Evolutionary conservation across 352 stramenopile genomes (phyloP).

Genomic region (Phytophthora idaei): DNA sequence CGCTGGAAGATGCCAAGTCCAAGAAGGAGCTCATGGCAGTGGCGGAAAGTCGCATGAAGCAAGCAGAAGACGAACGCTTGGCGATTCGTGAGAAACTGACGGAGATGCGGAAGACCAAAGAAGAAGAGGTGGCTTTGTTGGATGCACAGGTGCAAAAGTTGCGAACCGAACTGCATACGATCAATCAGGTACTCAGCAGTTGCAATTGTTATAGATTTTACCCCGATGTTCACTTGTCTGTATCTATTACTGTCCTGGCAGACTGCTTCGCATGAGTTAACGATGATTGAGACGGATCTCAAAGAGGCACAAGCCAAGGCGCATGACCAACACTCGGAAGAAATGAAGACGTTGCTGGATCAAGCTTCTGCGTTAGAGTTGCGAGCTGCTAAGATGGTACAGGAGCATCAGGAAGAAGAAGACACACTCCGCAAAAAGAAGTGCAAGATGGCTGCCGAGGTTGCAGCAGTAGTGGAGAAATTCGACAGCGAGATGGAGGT

Average conservation of each 20-base stretch:
- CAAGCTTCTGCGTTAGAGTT: constrained; percentile 59
- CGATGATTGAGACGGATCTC: constrained; percentile 75
- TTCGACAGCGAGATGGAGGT: constrained; percentile 79
- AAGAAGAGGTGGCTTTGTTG: constrained; percentile 81
- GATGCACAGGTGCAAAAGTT: constrained; percentile 86
- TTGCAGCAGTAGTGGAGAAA: constrained; percentile 72
- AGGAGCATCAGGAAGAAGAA: constrained; percentile 86
- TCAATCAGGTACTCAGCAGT: constrained; percentile 57
- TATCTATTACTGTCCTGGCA: constrained; percentile 10
- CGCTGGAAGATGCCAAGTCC: constrained; percentile 84
- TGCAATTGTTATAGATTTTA: not conserved
- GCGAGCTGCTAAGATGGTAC: constrained; percentile 70
- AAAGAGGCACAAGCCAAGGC: constrained; percentile 77
- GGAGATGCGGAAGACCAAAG: constrained; percentile 79
- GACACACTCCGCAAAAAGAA: constrained; percentile 83
- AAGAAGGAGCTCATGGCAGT: constrained; percentile 83
- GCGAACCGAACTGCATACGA: constrained; percentile 69
- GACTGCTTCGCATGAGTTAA: constrained; percentile 74
- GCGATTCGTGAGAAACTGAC: constrained; percentile 78
- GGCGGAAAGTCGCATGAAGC: constrained; percentile 79
- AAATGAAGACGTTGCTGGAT: constrained; percentile 76
- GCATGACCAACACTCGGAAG: constrained; percentile 76
- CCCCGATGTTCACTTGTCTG: not conserved
- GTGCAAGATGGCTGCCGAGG: constrained; percentile 77
- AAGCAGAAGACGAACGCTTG: constrained; percentile 81